Evolutionary conservation across 805 yeast genomes (phyloP).

Genomic region (Aciculoconidium aculeatum): DNA sequence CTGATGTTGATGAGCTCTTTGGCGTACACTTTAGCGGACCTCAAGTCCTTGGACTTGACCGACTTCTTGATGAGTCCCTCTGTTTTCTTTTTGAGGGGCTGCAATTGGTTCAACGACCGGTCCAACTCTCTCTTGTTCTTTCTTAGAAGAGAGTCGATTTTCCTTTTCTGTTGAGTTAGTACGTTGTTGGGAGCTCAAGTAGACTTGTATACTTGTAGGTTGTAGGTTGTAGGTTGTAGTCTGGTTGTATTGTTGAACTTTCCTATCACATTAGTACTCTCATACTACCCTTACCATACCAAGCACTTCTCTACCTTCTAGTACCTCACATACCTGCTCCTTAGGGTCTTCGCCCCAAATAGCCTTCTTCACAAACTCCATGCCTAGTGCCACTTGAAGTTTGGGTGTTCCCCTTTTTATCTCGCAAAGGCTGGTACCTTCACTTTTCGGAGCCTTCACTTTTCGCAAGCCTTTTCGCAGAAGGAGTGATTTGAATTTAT

Average conservation of each 20-base stretch:
- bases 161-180: constrained; percentile 44
- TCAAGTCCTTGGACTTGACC: constrained; percentile 70
- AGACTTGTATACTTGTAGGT: not conserved
- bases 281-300: no score
- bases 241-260: no score
- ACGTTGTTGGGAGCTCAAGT: not conserved
- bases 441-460: no score
- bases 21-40: constrained; percentile 74
- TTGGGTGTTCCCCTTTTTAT: no score
- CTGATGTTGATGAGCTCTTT: constrained; percentile 69
- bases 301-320: no score
- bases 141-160: constrained; percentile 72
- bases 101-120: constrained; percentile 60
- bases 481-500: no score
- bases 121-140: constrained; percentile 83
- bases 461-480: no score
- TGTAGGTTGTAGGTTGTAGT: no score
- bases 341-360: constrained; percentile 97
- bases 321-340: constrained; percentile 71
- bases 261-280: no score
- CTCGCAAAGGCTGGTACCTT: no score
- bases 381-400: no score
- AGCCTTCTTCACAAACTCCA: constrained; percentile 82
- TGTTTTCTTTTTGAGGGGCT: constrained; percentile 64
- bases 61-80: constrained; percentile 67